phyloP scores from a whole-genome alignment of 768 basidiomycete species.

The Cystobasidium ongulense region DNA sequence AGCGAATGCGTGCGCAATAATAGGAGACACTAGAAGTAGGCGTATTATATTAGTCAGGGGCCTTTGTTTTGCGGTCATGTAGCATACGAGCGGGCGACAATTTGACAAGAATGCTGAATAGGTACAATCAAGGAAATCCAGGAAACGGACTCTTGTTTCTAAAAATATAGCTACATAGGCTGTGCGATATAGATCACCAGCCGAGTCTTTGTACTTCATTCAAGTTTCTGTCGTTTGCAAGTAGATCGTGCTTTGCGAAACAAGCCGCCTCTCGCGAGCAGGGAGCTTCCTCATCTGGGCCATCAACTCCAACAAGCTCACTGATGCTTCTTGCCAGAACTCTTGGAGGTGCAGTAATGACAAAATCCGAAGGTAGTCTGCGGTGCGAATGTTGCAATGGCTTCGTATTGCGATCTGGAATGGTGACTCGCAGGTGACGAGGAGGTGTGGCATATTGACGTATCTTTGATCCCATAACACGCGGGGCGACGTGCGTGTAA shows the following conservation, averaged over 20 bases:
- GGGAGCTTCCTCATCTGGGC: background rate
- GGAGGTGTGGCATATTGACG: background rate
- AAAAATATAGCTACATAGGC: background rate
- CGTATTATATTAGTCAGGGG: too few species aligned
- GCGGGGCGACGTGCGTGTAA: background rate
- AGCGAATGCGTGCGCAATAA: background rate
- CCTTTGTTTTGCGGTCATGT: too few species aligned
- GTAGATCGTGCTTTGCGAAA: background rate
- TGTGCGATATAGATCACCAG: background rate
- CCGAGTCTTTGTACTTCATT: constrained; percentile 8
- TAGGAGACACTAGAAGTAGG: too few species aligned
- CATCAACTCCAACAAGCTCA: constrained; percentile 13
- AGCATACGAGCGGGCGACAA: background rate
- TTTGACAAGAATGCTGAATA: background rate
- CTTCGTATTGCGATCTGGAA: background rate
- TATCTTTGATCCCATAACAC: background rate
- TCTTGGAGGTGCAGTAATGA: background rate
- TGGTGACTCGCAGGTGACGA: background rate
- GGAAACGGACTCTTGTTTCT: background rate
- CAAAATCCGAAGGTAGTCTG: background rate
- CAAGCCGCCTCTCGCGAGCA: background rate
- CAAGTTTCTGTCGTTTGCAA: background rate
- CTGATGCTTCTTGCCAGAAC: constrained; percentile 13
- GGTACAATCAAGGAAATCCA: background rate
- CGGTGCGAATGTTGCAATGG: background rate